Percentiles rank a stretch among this genome's conserved stretches.
Evolutionary conservation across 306 rosid genomes (phyloP).

Genomic region (Citrullus mucosospermus): DNA sequence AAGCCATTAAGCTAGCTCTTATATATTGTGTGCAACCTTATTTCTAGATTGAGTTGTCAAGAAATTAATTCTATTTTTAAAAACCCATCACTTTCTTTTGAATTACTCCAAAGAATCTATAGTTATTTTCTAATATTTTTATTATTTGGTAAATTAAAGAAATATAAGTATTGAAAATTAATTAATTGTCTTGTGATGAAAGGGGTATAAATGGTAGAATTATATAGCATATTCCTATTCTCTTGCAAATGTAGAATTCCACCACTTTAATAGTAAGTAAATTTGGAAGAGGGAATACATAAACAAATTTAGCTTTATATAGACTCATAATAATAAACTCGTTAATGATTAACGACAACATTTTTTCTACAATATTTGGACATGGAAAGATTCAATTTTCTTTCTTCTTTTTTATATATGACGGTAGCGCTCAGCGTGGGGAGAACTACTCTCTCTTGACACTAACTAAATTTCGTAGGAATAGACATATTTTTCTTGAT

Average conservation of each 20-base stretch:
- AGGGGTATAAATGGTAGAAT: not conserved
- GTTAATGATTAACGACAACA: too few species aligned
- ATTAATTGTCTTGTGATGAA: not conserved
- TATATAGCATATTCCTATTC: not conserved
- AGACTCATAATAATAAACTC: too few species aligned
- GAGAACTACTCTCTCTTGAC: too few species aligned
- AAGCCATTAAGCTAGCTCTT: not conserved
- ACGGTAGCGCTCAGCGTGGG: too few species aligned
- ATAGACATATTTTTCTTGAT: too few species aligned
- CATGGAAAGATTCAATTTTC: too few species aligned
- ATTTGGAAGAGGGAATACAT: too few species aligned
- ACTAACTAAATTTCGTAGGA: too few species aligned
- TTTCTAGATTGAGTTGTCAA: not conserved
- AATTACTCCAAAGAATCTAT: not conserved
- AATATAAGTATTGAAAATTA: not conserved
- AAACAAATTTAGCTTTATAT: too few species aligned
- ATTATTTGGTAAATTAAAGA: not conserved
- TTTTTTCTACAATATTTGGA: too few species aligned
- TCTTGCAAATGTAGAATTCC: not conserved
- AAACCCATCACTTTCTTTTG: not conserved
- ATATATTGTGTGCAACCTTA: not conserved
- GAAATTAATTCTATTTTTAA: not conserved
- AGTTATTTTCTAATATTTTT: not conserved
- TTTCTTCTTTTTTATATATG: too few species aligned
- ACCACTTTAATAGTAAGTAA: not conserved